Evolutionary conservation across 2,329 filamentous ascomycete genomes (phyloP).

Genomic region (Nigrospora sphaerica): DNA sequence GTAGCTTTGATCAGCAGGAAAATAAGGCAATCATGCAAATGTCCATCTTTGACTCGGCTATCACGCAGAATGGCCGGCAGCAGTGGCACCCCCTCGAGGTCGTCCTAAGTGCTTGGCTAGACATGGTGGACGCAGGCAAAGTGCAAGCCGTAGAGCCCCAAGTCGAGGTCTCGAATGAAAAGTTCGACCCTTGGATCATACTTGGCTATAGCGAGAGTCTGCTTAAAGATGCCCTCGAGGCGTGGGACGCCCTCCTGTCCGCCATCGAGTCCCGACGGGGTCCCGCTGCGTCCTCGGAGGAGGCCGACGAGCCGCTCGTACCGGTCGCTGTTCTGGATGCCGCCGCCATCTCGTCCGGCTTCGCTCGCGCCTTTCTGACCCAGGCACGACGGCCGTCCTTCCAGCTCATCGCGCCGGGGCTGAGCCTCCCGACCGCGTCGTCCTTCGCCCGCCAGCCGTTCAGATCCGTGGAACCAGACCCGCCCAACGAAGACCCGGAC

Average conservation of each 20-base stretch:
- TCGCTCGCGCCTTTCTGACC: not conserved
- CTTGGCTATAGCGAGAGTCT: conserved; percentile 7
- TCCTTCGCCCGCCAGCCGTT: not conserved
- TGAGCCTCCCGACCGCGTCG: not conserved
- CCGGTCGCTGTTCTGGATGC: not conserved
- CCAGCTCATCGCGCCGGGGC: not conserved
- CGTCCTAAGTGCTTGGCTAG: conserved; percentile 9
- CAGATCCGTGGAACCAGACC: not conserved
- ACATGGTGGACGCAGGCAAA: conserved; percentile 8
- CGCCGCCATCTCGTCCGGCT: not conserved
- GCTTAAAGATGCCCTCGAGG: conserved; percentile 1
- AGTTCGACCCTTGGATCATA: conserved; percentile 6
- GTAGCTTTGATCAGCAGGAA: conserved; percentile 8
- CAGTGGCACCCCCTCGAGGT: conserved; percentile 13
- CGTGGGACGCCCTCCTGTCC: not conserved
- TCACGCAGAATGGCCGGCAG: conserved; percentile 8
- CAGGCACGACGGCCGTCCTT: not conserved
- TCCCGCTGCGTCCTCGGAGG: not conserved
- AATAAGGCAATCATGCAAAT: conserved; percentile 8
- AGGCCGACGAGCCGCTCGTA: not conserved
- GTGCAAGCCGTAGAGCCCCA: conserved; percentile 3
- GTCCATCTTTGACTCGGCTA: conserved; percentile 1
- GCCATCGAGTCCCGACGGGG: conserved; percentile 1
- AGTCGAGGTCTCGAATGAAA: not conserved
- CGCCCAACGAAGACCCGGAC: not conserved